Conservation (phyloP, 2,329 filamentous ascomycete genomes). For the Tolypocladium amazonense region DNA sequence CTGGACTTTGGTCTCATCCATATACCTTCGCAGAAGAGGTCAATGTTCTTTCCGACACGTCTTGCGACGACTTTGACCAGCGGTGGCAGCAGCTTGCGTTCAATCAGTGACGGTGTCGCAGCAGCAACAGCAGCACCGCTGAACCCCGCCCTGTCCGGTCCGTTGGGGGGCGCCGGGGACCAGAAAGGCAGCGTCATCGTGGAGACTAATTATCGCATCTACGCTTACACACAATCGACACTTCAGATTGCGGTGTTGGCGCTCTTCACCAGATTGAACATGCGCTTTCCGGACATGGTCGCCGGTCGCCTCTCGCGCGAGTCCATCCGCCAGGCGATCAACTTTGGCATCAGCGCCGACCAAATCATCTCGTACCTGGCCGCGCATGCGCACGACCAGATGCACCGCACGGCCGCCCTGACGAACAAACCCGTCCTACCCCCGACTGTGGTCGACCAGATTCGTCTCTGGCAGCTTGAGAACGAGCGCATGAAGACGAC, state of each 20-base stretch:
- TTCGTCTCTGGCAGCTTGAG: slow-evolving; percentile 94
- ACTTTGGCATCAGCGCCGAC: slow-evolving; percentile 83
- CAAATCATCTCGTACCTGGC: slow-evolving; percentile 92
- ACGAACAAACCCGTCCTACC: slow-evolving; percentile 65
- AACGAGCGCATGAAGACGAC: slow-evolving; percentile 86
- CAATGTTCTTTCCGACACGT: slow-evolving; percentile 78
- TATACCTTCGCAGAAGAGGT: slow-evolving; percentile 44
- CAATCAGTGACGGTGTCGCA: slow-evolving; percentile 56
- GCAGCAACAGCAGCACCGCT: slow-evolving; percentile 46
- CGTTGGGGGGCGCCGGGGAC: slow-evolving; percentile 25
- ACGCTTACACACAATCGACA: slow-evolving; percentile 90
- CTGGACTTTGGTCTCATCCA: slow-evolving; percentile 91
- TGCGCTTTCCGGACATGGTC: slow-evolving; percentile 90
- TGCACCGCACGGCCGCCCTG: slow-evolving; percentile 56
- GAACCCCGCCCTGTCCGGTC: slow-evolving; percentile 24
- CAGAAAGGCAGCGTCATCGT: slow-evolving; percentile 81
- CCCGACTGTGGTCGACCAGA: slow-evolving; percentile 94
- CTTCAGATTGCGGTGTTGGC: slow-evolving; percentile 90
- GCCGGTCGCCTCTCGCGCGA: slow-evolving; percentile 83
- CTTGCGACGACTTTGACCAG: slow-evolving; percentile 86
- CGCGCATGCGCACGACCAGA: slow-evolving; percentile 88
- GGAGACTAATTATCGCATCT: slow-evolving; percentile 95
- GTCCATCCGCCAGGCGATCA: slow-evolving; percentile 78
- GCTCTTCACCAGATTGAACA: slow-evolving; percentile 78
- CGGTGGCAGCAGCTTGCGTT: slow-evolving; percentile 66